These are phyloP conservation scores for Orychophragmus violaceus DNA, from an alignment of 345 rosid species.

Conservation along the genomic window DNA sequence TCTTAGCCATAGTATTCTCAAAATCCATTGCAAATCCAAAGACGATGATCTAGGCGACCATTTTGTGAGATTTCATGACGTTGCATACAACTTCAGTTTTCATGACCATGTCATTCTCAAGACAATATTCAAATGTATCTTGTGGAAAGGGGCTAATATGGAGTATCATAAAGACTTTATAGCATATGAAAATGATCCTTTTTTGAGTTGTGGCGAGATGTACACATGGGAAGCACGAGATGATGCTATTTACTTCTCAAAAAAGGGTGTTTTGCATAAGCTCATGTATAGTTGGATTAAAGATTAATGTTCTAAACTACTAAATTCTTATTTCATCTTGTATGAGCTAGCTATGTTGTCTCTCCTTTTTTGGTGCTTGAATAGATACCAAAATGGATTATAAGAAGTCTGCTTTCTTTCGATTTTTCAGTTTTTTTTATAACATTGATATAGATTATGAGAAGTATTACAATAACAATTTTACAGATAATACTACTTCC, in stretches of 20 bases:
- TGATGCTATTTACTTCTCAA: background rate
- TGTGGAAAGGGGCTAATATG: background rate
- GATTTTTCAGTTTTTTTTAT: no score
- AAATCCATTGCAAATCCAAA: background rate
- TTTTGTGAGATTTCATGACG: background rate
- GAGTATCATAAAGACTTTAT: background rate
- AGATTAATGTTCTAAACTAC: background rate
- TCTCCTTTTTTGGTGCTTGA: background rate
- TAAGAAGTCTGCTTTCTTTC: background rate
- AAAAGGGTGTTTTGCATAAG: background rate
- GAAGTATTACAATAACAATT: no score
- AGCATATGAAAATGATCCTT: background rate
- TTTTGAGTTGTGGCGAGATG: background rate
- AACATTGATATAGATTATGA: background rate
- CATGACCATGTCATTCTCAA: background rate
- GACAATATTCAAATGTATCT: background rate
- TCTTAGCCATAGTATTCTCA: background rate
- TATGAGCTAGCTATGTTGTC: background rate
- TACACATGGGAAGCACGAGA: background rate
- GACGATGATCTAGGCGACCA: constrained; percentile 2
- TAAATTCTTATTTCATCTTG: background rate
- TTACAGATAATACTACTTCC: no score
- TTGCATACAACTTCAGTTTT: constrained; percentile 7
- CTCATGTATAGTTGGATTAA: background rate
- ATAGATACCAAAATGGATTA: background rate